Percentiles rank a stretch among this genome's conserved stretches.
These are phyloP conservation scores for Salix koriyanagi DNA, from an alignment of 345 rosid species.

Conservation along the genomic window DNA sequence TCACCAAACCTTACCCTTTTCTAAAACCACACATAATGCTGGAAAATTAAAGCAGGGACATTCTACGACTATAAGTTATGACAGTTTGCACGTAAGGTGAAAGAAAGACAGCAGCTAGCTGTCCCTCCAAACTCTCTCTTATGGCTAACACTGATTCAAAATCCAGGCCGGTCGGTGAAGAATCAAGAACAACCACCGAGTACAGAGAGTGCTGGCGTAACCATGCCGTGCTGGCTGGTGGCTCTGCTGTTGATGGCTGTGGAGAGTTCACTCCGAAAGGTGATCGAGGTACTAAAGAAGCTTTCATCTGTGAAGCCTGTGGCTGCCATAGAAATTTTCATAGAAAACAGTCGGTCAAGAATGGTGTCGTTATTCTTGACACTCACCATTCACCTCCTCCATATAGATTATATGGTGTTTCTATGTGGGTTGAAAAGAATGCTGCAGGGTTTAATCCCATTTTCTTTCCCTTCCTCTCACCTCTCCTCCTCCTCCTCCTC, in stretches of 20 bases:
- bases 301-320: conserved; percentile 66
- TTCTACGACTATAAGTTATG: background rate
- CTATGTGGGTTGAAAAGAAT: too few relatives aligned
- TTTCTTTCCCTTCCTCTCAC: too few relatives aligned
- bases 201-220: conserved; percentile 76
- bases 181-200: conserved; percentile 24
- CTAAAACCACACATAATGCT: background rate
- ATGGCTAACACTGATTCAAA: background rate
- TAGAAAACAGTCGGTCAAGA: conserved; percentile 42
- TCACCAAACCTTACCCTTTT: background rate
- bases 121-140: background rate
- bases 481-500: background rate
- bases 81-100: background rate
- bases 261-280: conserved; percentile 73
- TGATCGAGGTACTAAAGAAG: conserved; percentile 39
- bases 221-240: conserved; percentile 72
- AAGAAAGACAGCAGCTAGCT: background rate
- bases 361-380: background rate
- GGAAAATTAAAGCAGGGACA: background rate
- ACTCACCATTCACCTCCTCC: background rate
- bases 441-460: too few relatives aligned
- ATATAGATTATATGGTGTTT: too few relatives aligned
- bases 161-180: background rate
- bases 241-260: conserved; percentile 77
- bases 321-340: conserved; percentile 78